Base-by-base conservation (phyloP, 2,329 filamentous ascomycete genomes). In the Thielaviopsis euricoi region DNA sequence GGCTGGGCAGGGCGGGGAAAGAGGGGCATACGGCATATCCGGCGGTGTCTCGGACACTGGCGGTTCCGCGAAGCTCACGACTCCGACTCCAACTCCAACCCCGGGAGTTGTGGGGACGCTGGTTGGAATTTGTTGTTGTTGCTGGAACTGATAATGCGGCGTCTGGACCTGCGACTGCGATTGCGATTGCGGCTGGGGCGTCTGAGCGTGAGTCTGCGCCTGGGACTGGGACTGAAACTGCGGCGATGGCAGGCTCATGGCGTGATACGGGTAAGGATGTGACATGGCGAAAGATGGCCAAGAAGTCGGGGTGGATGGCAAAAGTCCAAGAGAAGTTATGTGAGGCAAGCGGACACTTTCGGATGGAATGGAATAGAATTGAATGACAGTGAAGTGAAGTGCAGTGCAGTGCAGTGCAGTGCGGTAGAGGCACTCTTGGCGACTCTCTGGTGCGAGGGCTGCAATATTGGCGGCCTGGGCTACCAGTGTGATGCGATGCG, bases 31-130 rank as follows among this genome's bases (percentile, higher is more conserved):
- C 87, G 90, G 90, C 72, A 87, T 85, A 66, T 96, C 90, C 57
- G 86, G 90, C 33, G 89, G 90, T 22, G 89, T 95, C 63, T 88
- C 86, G 57, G 87, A 85, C 62, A 88, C 86, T 40, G 55, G 21
- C 21, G 55, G 55, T 51, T 59, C 58, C 19, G 19, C 37, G 51
- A 56, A 57, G 21, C 49, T 54, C 21, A 55, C 37, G 21, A 37
- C 17, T 22, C 23, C 25, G 25, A 26, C 25, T 33, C 29, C 37
- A 15, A 37, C 17, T 22, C 23, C 25, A 7, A 26, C 25, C 12
- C 29, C 51, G 33, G 51, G n/a, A 17, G 53, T 40, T 15, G 21
- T 46, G 6, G 37, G 37, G 6, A 43, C 15, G 37, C 37, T 43
- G 37, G 37, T 17, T 15, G 37, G 37, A 4, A n/a, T 43, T n/a